Base-by-base conservation (phyloP, 208 protist species). In the Trichomonas vaginalis region DNA sequence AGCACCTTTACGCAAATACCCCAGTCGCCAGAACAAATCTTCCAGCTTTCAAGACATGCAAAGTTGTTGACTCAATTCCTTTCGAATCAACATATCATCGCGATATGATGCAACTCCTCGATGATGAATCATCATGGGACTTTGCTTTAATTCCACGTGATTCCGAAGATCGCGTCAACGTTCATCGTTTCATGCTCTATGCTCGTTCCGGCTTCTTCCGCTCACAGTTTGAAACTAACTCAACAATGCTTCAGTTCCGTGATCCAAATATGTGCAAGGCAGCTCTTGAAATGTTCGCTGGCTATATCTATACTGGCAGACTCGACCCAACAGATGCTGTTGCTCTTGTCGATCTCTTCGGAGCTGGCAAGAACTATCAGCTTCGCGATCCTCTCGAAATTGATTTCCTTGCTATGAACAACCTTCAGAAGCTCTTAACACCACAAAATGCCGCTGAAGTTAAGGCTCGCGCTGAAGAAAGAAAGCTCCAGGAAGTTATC, bases 81-180 rank as follows among this genome's bases (percentile, higher is more conserved):
- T 92, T 92, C 45, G 86, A 92, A 92, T 92, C 86, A 92, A 92
- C 86, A 35, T 92, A 51, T 39, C 86, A 92, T 47, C 86, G 86
- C 17, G 86, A 92, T 45, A 92, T 92, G 86, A 92, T 45, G 27
- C 6, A 17, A 35, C 42, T 92, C 14, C 45, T 92, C 17, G 86
- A 92, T 10, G 86, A 92, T 39, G 86, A 92, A 92, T 56, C 86
- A 35, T 51, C 86, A 40, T 42, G 86, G 15, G 86, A 92, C 45
- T 92, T 92, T 92, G 42, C 86, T 35, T 39, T 92, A 10, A 42
- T 92, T 32, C 86, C 86, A 92, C 8, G 86, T 39, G 86, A 92
- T 51, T 92, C 86, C 27, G 37, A 92, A 35, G 86, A 92, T 92
- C 86, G 86, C 4, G 86, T 92, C 1, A 92, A 92, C 32, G 86